Evolutionary conservation across 2,329 filamentous ascomycete species (phyloP).

Genomic region (Aschersonia sp.): DNA sequence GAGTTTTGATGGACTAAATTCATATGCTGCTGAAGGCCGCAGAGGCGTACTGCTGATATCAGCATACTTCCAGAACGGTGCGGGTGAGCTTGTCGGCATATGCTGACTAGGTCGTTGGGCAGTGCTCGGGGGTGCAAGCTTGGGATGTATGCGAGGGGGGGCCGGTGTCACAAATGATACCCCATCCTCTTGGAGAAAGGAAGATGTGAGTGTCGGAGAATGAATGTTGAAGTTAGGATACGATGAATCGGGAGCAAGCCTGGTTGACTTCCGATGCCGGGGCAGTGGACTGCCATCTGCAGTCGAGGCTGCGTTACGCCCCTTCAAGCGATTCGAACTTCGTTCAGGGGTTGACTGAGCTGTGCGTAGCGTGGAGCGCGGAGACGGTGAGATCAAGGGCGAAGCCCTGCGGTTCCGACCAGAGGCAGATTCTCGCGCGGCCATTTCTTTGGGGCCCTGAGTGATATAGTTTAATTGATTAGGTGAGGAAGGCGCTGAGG

Average conservation of each 20-base stretch:
- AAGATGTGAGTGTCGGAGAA: slow-evolving; percentile 47
- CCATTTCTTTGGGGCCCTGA: slow-evolving; percentile 41
- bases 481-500: slow-evolving; percentile 56
- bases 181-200: slow-evolving; percentile 45
- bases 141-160: slow-evolving; percentile 57
- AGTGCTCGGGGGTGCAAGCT: slow-evolving; percentile 65
- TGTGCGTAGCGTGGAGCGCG: slow-evolving; percentile 31
- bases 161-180: slow-evolving; percentile 56
- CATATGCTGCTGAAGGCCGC: slow-evolving; percentile 30
- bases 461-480: slow-evolving; percentile 46
- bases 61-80: slow-evolving; percentile 79
- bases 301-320: slow-evolving; percentile 23
- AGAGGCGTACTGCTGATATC: slow-evolving; percentile 63
- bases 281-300: slow-evolving; percentile 49
- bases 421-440: slow-evolving; percentile 33
- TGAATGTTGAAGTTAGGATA: slow-evolving; percentile 36
- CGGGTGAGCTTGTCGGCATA: slow-evolving; percentile 73
- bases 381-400: slow-evolving; percentile 39
- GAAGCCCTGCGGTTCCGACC: slow-evolving; percentile 42
- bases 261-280: slow-evolving; percentile 32
- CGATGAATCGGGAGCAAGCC: slow-evolving; percentile 20
- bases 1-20: slow-evolving; percentile 43
- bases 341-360: slow-evolving; percentile 46
- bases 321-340: slow-evolving; percentile 21
- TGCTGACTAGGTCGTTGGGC: slow-evolving; percentile 70